Percentiles rank a stretch among this genome's conserved stretches.
phyloP scores from a whole-genome alignment of 2,329 filamentous ascomycete species.

The Scedosporium dehoogii region DNA sequence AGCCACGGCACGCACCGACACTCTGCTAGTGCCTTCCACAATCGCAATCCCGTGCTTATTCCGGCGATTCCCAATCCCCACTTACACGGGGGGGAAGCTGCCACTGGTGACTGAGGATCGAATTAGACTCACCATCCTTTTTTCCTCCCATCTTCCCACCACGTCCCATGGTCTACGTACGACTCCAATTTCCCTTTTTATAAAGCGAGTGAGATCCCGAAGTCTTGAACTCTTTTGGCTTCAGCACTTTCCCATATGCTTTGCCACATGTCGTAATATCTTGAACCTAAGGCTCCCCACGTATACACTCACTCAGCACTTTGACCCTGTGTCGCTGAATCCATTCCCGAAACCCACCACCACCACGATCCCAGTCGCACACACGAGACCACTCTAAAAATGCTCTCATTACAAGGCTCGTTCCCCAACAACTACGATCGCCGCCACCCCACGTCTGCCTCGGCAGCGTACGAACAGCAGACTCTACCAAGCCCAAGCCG shows the following conservation, averaged over 20 bases:
- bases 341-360: background rate
- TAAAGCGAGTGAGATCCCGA: no score
- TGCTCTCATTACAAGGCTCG: slow-evolving; percentile 4
- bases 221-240: no score
- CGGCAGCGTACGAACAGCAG: slow-evolving; percentile 11
- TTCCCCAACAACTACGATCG: slow-evolving; percentile 1
- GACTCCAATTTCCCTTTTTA: no score
- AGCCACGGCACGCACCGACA: background rate
- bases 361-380: background rate
- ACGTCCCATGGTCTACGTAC: no score
- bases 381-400: background rate
- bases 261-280: no score
- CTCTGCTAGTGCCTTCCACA: background rate
- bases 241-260: no score
- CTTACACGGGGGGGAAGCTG: background rate
- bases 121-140: no score
- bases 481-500: slow-evolving; percentile 15
- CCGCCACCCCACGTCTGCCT: slow-evolving; percentile 10
- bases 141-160: no score
- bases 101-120: no score
- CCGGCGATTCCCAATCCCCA: background rate
- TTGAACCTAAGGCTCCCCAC: no score
- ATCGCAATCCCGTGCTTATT: background rate
- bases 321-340: no score
- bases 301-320: no score